phyloP scores from a whole-genome alignment of 805 yeast species.

The Dipodascus geniculatus region DNA sequence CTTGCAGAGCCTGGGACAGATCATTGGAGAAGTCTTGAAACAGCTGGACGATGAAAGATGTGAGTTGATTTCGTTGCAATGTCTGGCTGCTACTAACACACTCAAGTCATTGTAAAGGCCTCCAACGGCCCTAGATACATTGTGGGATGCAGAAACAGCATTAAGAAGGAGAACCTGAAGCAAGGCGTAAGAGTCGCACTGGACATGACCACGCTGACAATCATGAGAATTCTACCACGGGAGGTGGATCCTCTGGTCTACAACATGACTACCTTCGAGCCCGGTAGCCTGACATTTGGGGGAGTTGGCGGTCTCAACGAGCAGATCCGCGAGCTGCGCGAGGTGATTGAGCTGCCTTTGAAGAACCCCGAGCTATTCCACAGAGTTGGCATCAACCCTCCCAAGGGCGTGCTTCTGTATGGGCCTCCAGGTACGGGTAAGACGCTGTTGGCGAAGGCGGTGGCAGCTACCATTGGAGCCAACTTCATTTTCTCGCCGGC shows the following conservation, averaged over 20 bases:
- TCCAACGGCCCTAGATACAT: constrained; percentile 95
- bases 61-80: neutral
- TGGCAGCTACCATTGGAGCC: constrained; percentile 97
- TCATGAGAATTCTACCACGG: constrained; percentile 93
- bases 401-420: constrained; percentile 90
- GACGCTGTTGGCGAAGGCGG: constrained; percentile 91
- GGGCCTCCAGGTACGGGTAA: constrained; percentile 99
- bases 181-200: constrained; percentile 94
- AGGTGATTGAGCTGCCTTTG: constrained; percentile 92
- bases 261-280: constrained; percentile 95
- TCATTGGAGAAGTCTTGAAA: constrained; percentile 92
- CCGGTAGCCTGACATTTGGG: constrained; percentile 91
- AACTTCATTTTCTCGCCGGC: constrained; percentile 98
- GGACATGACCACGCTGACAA: constrained; percentile 95
- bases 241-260: constrained; percentile 97
- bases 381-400: constrained; percentile 97
- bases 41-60: constrained; percentile 87
- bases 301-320: constrained; percentile 95
- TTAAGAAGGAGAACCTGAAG: constrained; percentile 68
- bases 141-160: constrained; percentile 92
- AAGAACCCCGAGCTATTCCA: constrained; percentile 93
- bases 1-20: constrained; percentile 91
- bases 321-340: constrained; percentile 92
- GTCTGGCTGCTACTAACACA: neutral
- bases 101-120: constrained; percentile 72